Base-by-base conservation (phyloP, 202 grass and related monocot genomes). In the Zizania palustris region DNA sequence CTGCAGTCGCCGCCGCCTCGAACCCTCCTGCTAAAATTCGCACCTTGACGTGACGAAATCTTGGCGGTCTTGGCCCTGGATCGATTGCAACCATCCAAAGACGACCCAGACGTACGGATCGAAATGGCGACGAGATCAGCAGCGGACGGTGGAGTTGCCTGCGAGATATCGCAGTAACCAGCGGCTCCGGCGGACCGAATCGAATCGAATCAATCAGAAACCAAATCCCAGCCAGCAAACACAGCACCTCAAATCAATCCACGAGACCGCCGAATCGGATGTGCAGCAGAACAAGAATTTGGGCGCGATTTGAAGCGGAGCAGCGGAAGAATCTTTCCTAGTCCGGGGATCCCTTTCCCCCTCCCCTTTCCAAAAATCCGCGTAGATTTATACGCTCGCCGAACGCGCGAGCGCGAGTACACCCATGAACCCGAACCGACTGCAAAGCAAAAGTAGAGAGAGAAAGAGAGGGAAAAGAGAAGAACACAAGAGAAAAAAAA, bases 11-110 rank as follows among this genome's bases (percentile, higher is more conserved):
- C 28, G 28, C 28, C 28, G 28, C 28, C 28, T 28, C 28, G 3
- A 48, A 48, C 19, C 19, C 61, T 35, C 19, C 65, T 16, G 34
- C 2, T 1, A 10, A 5, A 22, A 37, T 55, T 34, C 13, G 2
- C 36, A 33, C 57, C 34, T 18, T 13, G 28, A 20, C 20, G 40
- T 12, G 74, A 38, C 1, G 80, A 65, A 76, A 70, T 7, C 58
- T 19, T 58, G 42, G 44, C 19, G 16, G 5, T 22, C 38, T 75
- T 58, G 76, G 81, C 50, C 72, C 82, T 40, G 71, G 72, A 66
- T 77, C 76, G 76, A 62, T 76, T 21, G 71, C 65, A 77, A 88
- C 60, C 81, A 81, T 81, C 72, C 86, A 85, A 81, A 41, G 82
- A 80, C 72, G 72, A 84, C 66, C 76, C 59, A 35, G 42, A 5